Conservation (phyloP, 2,329 filamentous ascomycete species). For the Lecanicillium sp. region DNA sequence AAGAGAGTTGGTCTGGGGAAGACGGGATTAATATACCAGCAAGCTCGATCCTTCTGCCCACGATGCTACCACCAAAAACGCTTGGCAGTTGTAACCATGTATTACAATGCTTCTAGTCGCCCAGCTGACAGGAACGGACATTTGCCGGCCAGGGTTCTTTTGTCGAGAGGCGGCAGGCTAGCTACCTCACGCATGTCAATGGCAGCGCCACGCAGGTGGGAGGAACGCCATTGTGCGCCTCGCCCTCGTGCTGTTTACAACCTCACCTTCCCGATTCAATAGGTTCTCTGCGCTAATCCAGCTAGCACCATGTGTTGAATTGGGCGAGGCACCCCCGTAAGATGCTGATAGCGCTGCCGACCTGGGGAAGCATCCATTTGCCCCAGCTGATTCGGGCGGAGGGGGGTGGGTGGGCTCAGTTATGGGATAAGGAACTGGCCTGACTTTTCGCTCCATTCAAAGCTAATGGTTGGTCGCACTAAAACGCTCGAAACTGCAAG, state of each 20-base stretch:
- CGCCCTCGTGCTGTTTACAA: background rate
- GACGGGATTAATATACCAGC: background rate
- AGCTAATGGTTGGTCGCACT: too few species aligned
- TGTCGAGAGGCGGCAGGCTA: background rate
- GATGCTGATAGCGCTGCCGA: background rate
- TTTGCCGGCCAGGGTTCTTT: constrained; percentile 3
- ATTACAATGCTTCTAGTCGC: background rate
- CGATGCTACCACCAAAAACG: background rate
- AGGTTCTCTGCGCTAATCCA: too few species aligned
- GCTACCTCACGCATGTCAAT: background rate
- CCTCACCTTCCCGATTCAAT: constrained; percentile 4
- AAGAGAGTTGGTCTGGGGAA: background rate
- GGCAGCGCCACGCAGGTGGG: background rate
- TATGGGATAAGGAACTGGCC: too few species aligned
- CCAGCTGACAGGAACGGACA: constrained; percentile 1
- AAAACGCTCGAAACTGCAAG: background rate
- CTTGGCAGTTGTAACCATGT: background rate
- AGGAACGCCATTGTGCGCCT: background rate
- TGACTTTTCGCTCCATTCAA: too few species aligned
- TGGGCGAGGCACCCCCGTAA: too few species aligned
- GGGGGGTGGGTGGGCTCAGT: too few species aligned
- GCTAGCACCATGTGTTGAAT: background rate
- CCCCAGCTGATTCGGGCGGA: constrained; percentile 4
- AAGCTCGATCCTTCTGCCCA: background rate
- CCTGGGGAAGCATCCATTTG: background rate